These are phyloP conservation scores for Glomus cerebriforme DNA, from an alignment of 192 early-diverging fungal genomes.

Conservation along the genomic window DNA sequence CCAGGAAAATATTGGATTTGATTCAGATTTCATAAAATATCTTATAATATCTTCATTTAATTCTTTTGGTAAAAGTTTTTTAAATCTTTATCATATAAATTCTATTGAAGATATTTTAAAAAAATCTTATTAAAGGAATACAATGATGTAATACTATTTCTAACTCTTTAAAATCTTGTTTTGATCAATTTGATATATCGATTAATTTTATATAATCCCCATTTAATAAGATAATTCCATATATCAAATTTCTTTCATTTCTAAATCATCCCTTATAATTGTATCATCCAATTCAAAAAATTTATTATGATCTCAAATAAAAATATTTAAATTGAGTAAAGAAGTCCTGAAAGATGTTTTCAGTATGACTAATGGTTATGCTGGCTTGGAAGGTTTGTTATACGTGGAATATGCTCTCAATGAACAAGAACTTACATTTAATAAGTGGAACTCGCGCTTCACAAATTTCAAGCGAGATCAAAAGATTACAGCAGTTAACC, in stretches of 20 bases:
- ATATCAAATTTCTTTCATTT: constrained; percentile 1
- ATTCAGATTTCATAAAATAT: background rate
- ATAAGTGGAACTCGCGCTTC: too few relatives aligned
- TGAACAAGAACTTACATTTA: too few relatives aligned
- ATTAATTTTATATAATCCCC: background rate
- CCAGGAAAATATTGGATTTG: background rate
- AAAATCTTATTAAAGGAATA: too few relatives aligned
- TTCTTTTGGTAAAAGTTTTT: too few relatives aligned
- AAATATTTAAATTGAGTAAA: too few relatives aligned
- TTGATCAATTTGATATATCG: background rate
- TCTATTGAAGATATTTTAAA: too few relatives aligned
- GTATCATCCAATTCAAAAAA: background rate
- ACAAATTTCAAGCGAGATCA: too few relatives aligned
- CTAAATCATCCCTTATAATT: background rate
- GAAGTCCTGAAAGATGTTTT: too few relatives aligned
- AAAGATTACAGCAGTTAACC: too few relatives aligned
- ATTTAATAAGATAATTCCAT: background rate
- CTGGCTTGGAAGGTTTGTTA: too few relatives aligned
- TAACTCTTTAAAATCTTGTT: background rate
- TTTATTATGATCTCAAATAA: background rate
- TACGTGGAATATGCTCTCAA: too few relatives aligned
- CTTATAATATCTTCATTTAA: background rate
- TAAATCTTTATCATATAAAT: background rate
- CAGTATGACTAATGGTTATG: too few relatives aligned
- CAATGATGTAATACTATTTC: background rate